phyloP scores from a whole-genome alignment of 306 rosid species.

The Quercus engelmannii region DNA sequence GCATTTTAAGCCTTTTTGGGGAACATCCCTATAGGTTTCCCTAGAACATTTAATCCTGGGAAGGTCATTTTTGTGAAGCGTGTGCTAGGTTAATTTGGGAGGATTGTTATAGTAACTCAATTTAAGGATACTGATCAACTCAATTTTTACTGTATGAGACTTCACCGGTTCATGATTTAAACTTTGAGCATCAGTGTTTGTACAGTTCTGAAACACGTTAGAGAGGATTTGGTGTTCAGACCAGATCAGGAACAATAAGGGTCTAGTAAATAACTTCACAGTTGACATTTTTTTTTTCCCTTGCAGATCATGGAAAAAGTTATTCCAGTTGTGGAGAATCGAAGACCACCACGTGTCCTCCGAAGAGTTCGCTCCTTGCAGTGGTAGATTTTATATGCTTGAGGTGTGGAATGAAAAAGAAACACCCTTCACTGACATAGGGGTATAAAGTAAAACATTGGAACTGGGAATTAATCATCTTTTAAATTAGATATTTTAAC shows the following conservation, averaged over 20 bases:
- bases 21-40: too few relatives aligned
- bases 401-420: slow-evolving; percentile 14
- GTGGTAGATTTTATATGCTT: slow-evolving; percentile 58
- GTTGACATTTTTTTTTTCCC: slow-evolving; percentile 15
- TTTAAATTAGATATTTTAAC: slow-evolving; percentile 8
- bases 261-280: not conserved
- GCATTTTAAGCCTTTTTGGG: too few relatives aligned
- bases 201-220: not conserved
- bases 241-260: not conserved
- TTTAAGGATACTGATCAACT: too few relatives aligned
- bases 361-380: slow-evolving; percentile 59
- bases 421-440: slow-evolving; percentile 9
- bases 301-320: slow-evolving; percentile 83
- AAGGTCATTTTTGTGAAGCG: too few relatives aligned
- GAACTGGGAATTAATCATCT: slow-evolving; percentile 16
- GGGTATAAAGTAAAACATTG: not conserved
- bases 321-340: slow-evolving; percentile 74
- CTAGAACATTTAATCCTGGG: too few relatives aligned
- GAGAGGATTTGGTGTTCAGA: not conserved
- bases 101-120: too few relatives aligned
- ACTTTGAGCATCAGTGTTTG: not conserved
- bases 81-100: too few relatives aligned
- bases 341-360: slow-evolving; percentile 53
- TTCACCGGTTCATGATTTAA: not conserved
- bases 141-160: not conserved